Evolutionary conservation across 495 filamentous ascomycete genomes (phyloP).

Genomic region (Daldinia loculata): DNA sequence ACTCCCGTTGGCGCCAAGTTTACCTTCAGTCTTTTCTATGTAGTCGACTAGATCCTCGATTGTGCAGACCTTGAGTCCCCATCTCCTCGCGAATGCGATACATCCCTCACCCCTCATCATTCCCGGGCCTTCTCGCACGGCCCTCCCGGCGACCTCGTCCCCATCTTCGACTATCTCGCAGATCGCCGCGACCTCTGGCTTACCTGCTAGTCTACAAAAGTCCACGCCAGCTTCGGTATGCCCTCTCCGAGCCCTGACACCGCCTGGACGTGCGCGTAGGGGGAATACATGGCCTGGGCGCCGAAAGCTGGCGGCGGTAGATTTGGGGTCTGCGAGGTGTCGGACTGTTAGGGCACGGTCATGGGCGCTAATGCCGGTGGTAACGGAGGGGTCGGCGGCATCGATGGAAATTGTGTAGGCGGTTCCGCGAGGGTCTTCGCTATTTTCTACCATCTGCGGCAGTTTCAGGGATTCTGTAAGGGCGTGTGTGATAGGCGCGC

Average conservation of each 20-base stretch:
- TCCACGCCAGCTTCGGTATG: conserved; percentile 95
- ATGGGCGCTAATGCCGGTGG: conserved; percentile 88
- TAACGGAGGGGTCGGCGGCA: conserved; percentile 72
- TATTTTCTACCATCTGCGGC: conserved; percentile 87
- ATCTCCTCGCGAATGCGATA: conserved; percentile 84
- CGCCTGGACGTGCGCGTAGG: conserved; percentile 79
- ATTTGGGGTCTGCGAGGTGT: conserved; percentile 72
- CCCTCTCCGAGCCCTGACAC: conserved; percentile 77
- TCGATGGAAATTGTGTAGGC: conserved; percentile 93
- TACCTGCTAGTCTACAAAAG: conserved; percentile 82
- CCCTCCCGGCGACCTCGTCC: conserved; percentile 64
- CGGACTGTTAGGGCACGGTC: conserved; percentile 86
- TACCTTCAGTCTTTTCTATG: conserved; percentile 72
- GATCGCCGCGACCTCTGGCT: conserved; percentile 79
- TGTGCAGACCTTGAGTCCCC: conserved; percentile 92
- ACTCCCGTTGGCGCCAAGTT: conserved; percentile 54
- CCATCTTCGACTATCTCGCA: conserved; percentile 87
- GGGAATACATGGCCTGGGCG: conserved; percentile 93
- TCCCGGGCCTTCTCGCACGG: conserved; percentile 67
- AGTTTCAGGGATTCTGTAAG: conserved; percentile 74
- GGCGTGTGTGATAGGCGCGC: conserved; percentile 77
- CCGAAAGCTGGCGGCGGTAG: conserved; percentile 69
- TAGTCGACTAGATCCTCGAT: conserved; percentile 89
- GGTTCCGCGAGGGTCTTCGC: conserved; percentile 85
- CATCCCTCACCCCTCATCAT: conserved; percentile 97